Base-by-base conservation (phyloP, 78 protist genomes). In the Emiliania huxleyi region DNA sequence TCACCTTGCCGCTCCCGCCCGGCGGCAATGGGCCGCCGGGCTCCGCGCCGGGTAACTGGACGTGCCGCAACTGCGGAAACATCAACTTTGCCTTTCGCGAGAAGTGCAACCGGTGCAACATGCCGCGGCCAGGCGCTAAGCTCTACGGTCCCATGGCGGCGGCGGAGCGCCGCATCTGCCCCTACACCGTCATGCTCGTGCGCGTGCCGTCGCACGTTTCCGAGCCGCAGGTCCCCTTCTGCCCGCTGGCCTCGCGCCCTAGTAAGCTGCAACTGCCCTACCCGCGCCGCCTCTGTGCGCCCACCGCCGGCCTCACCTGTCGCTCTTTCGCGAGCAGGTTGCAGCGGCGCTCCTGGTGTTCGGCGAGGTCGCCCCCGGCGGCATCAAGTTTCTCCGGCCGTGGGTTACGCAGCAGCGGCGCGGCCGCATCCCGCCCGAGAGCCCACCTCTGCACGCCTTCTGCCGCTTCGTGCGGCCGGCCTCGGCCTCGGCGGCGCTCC, bases 21-120 rank as follows among this genome's bases (percentile, higher is more conserved):
- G 21, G 85, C 29, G 23, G 85, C 44, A 37, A 40, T 8, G 48
- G n/a, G n/a, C n/a, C 35, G 25, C 85, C 48, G 26, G n/a, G 49
- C 23, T 21, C 48, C 2, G 46, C 85, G 48, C 29, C 85, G 6
- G 85, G 85, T 21, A 48, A 77, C 85, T 77, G 85, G 85, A 77
- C 37, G 85, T 77, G 85, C 85, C 18, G 33, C 85, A 40, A 18
- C 35, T 77, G 85, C 85, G 46, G 48, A 0, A 77, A 77, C 85
- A 77, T 77, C 85, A 77, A 77, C 85, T 77, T 77, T 33, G 85
- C 46, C 48, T 77, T 77, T 48, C 85, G 85, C 85, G 85, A 77
- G 35, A 35, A 40, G 46, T 77, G 85, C 85, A 77, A 77, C 46
- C 44, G 85, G 11, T 77, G 85, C 85, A 77, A 29, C 44, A 6